Percentiles rank a stretch among this genome's conserved stretches.
These are phyloP conservation scores for Sedum album DNA, from an alignment of 164 flowering plant genomes.

Conservation along the genomic window DNA sequence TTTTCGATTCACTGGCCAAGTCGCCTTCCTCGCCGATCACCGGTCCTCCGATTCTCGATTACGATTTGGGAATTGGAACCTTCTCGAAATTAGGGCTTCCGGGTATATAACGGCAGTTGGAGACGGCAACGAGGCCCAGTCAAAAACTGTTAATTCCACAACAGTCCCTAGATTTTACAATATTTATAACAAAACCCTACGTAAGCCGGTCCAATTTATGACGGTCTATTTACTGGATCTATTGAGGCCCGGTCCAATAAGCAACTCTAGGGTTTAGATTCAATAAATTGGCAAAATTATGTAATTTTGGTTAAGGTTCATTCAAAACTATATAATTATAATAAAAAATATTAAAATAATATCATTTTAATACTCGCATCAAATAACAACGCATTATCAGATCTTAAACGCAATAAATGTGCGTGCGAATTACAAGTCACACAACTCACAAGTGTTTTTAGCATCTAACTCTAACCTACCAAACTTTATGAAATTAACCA, in stretches of 20 bases:
- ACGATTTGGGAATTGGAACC: not conserved
- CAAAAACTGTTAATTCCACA: not conserved
- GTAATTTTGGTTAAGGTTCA: too few species aligned
- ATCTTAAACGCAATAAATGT: not conserved
- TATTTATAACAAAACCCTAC: not conserved
- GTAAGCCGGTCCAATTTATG: not conserved
- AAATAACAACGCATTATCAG: too few species aligned
- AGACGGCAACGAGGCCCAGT: not conserved
- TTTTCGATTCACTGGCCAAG: not conserved
- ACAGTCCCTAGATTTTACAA: not conserved
- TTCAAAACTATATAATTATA: too few species aligned
- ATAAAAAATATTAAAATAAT: too few species aligned
- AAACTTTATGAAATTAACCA: not conserved
- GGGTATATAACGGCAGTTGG: slow-evolving; percentile 4
- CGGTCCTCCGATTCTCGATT: not conserved
- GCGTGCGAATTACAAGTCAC: not conserved
- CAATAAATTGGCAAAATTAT: too few species aligned
- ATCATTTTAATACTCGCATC: too few species aligned
- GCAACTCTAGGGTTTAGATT: not conserved
- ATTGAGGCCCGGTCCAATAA: not conserved
- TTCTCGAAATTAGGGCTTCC: not conserved
- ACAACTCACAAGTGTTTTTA: not conserved
- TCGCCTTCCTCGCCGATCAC: not conserved
- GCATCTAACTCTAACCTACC: slow-evolving; percentile 8
- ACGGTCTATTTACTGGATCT: not conserved